A percentile compares a stretch with the other conserved stretches of the same genome.
Evolutionary conservation across 306 rosid genomes (phyloP).

Genomic region (Fagus sylvatica): DNA sequence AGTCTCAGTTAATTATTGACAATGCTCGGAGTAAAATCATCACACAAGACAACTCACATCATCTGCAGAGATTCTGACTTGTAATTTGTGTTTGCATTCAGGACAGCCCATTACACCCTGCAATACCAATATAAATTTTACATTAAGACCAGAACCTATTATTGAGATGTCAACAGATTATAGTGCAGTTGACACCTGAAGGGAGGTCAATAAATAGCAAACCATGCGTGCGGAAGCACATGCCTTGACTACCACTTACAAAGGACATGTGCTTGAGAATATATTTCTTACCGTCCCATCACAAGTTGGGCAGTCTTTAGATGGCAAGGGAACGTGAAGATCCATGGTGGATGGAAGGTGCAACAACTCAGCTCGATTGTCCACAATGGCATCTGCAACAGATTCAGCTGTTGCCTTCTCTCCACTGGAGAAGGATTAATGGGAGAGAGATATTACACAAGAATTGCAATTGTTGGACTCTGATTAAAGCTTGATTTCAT

Average conservation of each 20-base stretch:
- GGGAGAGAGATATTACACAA: slow-evolving; percentile 21
- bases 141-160: slow-evolving; percentile 17
- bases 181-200: background rate
- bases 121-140: slow-evolving; percentile 29
- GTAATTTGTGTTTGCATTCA: slow-evolving; percentile 87
- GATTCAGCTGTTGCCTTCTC: slow-evolving; percentile 87
- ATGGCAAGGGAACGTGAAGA: slow-evolving; percentile 67
- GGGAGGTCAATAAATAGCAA: background rate
- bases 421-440: slow-evolving; percentile 59
- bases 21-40: background rate
- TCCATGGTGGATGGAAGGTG: slow-evolving; percentile 82
- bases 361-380: slow-evolving; percentile 81
- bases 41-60: slow-evolving; percentile 62
- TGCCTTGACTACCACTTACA: background rate
- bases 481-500: slow-evolving; percentile 2
- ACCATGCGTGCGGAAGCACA: slow-evolving; percentile 6
- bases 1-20: background rate
- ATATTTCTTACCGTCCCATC: slow-evolving; percentile 83
- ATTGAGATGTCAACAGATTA: slow-evolving; percentile 22
- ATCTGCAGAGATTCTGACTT: slow-evolving; percentile 82
- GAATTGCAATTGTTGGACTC: background rate
- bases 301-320: slow-evolving; percentile 89
- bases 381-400: slow-evolving; percentile 81
- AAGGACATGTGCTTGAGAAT: slow-evolving; percentile 12
- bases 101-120: slow-evolving; percentile 98